Evolutionary conservation across 1,139 yeast species (phyloP).

Genomic region (Pichia sp.): DNA sequence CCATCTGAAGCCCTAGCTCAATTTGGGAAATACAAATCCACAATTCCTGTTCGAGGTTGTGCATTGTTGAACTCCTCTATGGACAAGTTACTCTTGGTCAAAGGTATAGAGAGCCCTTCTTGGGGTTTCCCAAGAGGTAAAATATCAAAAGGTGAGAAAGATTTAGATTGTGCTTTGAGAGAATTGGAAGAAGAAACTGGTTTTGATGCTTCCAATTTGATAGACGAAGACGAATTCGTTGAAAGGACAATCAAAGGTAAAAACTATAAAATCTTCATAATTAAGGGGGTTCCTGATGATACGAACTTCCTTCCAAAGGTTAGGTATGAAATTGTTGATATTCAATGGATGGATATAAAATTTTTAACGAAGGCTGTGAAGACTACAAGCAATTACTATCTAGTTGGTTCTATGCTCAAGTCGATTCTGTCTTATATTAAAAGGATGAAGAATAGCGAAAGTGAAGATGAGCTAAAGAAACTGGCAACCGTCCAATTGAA

Average conservation of each 20-base stretch:
- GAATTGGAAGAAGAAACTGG: slow-evolving; percentile 97
- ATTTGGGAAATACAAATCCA: slow-evolving; percentile 80
- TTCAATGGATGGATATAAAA: slow-evolving; percentile 59
- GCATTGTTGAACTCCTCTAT: slow-evolving; percentile 73
- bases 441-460: slow-evolving; percentile 38
- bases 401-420: slow-evolving; percentile 57
- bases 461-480: slow-evolving; percentile 51
- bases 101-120: slow-evolving; percentile 75
- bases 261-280: slow-evolving; percentile 77
- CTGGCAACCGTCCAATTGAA: slow-evolving; percentile 64
- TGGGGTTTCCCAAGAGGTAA: slow-evolving; percentile 99
- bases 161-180: slow-evolving; percentile 87
- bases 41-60: slow-evolving; percentile 95
- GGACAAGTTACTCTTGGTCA: slow-evolving; percentile 71
- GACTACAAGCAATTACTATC: slow-evolving; percentile 46
- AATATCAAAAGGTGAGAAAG: slow-evolving; percentile 88
- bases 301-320: slow-evolving; percentile 73
- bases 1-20: slow-evolving; percentile 68
- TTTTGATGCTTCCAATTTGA: slow-evolving; percentile 65
- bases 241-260: slow-evolving; percentile 83
- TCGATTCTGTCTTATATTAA: slow-evolving; percentile 57
- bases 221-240: slow-evolving; percentile 66
- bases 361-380: slow-evolving; percentile 32
- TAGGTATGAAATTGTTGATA: slow-evolving; percentile 77
- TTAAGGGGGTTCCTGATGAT: slow-evolving; percentile 75